Percentiles rank a stretch among this genome's conserved stretches.
These are phyloP conservation scores for Penicillium simplicissimum DNA, from an alignment of 495 filamentous ascomycete species.

Conservation along the genomic window DNA sequence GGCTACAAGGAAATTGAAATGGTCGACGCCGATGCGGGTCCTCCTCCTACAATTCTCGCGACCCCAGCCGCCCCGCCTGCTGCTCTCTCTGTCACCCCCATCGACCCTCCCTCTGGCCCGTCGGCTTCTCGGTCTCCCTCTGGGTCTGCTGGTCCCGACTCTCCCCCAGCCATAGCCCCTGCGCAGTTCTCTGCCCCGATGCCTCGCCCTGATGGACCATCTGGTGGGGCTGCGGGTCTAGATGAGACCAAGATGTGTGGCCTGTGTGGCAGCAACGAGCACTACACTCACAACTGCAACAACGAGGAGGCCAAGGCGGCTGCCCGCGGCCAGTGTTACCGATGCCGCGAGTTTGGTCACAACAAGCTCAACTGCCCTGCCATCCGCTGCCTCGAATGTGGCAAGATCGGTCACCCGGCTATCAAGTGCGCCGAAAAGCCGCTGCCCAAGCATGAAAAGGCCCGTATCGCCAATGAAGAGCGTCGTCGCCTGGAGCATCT, in stretches of 20 bases:
- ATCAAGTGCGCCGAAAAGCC: conserved; percentile 34
- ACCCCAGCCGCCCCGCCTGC: conserved; percentile 9
- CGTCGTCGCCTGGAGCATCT: conserved; percentile 29
- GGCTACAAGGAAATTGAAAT: conserved; percentile 51
- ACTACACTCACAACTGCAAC: conserved; percentile 51
- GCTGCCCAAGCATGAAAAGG: conserved; percentile 40
- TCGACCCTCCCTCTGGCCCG: conserved; percentile 16
- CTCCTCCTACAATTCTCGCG: neutral
- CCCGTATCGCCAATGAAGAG: conserved; percentile 37
- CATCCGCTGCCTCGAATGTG: conserved; percentile 49
- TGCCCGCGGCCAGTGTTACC: conserved; percentile 42
- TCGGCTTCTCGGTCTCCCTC: conserved; percentile 33
- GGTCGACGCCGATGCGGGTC: conserved; percentile 36
- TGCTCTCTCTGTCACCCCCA: neutral
- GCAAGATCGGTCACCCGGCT: conserved; percentile 44
- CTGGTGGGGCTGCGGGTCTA: conserved; percentile 48
- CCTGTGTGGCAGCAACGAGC: conserved; percentile 49
- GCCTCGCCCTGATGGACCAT: conserved; percentile 36
- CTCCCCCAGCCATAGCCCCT: conserved; percentile 29
- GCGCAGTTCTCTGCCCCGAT: conserved; percentile 29
- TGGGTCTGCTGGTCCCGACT: conserved; percentile 26
- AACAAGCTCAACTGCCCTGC: conserved; percentile 38
- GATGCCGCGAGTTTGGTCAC: conserved; percentile 48
- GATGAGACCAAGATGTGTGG: conserved; percentile 46
- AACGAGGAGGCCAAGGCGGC: conserved; percentile 43